Conservation (phyloP, 1,284 basidiomycete genomes). For the Ceratobasidium sp. region DNA sequence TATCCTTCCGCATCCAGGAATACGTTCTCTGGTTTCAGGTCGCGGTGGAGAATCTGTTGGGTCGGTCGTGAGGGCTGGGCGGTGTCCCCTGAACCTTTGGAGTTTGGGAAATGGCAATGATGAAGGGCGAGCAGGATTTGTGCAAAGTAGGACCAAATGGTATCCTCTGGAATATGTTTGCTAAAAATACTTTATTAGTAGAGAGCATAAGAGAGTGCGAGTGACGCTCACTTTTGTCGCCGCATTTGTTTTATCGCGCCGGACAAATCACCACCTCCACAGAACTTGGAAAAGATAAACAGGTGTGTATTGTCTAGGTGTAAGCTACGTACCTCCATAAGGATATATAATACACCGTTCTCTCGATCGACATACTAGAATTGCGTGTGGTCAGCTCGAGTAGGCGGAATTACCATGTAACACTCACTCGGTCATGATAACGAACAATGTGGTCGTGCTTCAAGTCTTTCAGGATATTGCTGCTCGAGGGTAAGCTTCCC, state of each 20-base stretch:
- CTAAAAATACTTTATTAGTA: slow-evolving; percentile 52
- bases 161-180: slow-evolving; percentile 85
- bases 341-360: slow-evolving; percentile 89
- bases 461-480: slow-evolving; percentile 95
- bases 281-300: slow-evolving; percentile 64
- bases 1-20: slow-evolving; percentile 82
- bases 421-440: slow-evolving; percentile 78
- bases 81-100: slow-evolving; percentile 28
- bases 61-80: slow-evolving; percentile 35
- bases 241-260: slow-evolving; percentile 80
- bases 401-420: background rate
- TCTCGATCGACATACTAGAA: slow-evolving; percentile 84
- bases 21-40: slow-evolving; percentile 97
- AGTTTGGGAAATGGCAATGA: slow-evolving; percentile 77
- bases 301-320: slow-evolving; percentile 45
- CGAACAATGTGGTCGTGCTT: slow-evolving; percentile 95
- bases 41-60: slow-evolving; percentile 89
- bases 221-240: slow-evolving; percentile 60
- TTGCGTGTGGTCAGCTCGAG: slow-evolving; percentile 45
- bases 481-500: slow-evolving; percentile 53
- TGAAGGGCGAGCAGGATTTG: slow-evolving; percentile 92
- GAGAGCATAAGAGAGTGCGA: background rate
- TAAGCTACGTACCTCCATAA: slow-evolving; percentile 78
- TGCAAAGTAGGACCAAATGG: slow-evolving; percentile 94
- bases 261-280: slow-evolving; percentile 93